phyloP scores from a whole-genome alignment of 208 protist genomes.

The Leishmania aethiopica region DNA sequence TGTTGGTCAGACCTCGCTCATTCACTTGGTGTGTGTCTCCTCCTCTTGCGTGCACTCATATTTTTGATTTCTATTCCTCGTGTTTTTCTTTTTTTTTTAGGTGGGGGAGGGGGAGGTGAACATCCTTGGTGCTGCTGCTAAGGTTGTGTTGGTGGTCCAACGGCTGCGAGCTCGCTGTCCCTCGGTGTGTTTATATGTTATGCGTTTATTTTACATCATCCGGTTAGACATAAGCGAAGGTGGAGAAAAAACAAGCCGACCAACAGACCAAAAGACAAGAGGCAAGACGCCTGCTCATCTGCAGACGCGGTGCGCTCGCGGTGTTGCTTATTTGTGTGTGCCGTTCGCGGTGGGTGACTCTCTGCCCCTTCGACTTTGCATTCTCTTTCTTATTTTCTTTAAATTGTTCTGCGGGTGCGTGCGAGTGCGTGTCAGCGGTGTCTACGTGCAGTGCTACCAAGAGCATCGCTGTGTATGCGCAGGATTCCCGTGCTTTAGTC shows the following conservation, averaged over 20 bases:
- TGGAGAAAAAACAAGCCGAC: background rate
- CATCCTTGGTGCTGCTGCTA: background rate
- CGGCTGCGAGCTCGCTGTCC: background rate
- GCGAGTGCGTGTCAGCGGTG: background rate
- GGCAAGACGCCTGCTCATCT: background rate
- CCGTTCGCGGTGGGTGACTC: background rate
- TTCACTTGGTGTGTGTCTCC: background rate
- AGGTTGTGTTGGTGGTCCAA: background rate
- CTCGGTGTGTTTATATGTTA: background rate
- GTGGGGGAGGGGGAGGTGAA: background rate
- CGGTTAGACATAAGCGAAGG: background rate
- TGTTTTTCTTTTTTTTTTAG: background rate
- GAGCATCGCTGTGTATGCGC: background rate
- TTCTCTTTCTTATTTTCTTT: background rate
- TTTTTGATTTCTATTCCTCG: background rate
- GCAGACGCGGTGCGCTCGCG: background rate
- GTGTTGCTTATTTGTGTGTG: background rate
- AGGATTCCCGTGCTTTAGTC: background rate
- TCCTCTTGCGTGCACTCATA: background rate
- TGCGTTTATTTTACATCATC: background rate
- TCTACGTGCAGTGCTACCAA: background rate
- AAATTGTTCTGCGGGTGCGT: background rate
- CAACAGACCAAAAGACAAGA: background rate
- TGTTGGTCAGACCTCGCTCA: background rate
- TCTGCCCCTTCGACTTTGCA: background rate